Evolutionary conservation across 805 yeast species (phyloP).

Genomic region (Lipomyces yamanashiensis): DNA sequence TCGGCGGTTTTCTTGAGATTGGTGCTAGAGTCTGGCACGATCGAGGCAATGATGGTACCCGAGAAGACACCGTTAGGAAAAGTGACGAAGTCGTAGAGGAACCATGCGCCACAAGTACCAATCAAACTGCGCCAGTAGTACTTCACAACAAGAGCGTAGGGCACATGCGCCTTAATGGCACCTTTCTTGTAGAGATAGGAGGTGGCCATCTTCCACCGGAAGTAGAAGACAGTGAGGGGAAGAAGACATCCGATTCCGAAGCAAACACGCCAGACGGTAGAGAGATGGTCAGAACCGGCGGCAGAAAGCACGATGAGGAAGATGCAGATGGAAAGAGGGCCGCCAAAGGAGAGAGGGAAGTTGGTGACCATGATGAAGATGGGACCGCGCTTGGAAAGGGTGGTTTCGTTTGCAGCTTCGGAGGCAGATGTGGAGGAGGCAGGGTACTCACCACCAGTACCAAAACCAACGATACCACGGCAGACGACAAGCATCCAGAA

Average conservation of each 20-base stretch:
- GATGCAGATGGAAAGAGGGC: conserved; percentile 72
- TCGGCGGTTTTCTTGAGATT: conserved; percentile 65
- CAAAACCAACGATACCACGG: conserved; percentile 78
- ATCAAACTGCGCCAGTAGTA: conserved; percentile 70
- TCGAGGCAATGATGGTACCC: conserved; percentile 61
- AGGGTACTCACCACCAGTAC: conserved; percentile 79
- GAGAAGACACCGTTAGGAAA: conserved; percentile 79
- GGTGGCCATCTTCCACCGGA: conserved; percentile 71
- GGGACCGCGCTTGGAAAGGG: conserved; percentile 63
- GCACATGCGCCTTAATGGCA: conserved; percentile 63
- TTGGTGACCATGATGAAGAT: conserved; percentile 70
- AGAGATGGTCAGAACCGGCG: conserved; percentile 48
- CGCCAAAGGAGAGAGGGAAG: conserved; percentile 74
- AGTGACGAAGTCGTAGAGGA: conserved; percentile 77
- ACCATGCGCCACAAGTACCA: conserved; percentile 80
- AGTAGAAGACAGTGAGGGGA: conserved; percentile 75
- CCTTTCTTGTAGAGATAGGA: conserved; percentile 66
- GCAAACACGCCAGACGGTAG: conserved; percentile 66
- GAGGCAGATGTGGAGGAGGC: conserved; percentile 70
- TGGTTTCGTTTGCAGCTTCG: conserved; percentile 72
- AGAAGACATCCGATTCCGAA: conserved; percentile 67
- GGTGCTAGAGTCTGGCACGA: conserved; percentile 47
- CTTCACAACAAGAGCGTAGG: conserved; percentile 62
- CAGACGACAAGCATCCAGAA: conserved; percentile 77
- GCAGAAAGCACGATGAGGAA: conserved; percentile 71